A percentile compares a stretch with the other conserved stretches of the same genome.
Conservation (phyloP, 192 early-diverging fungal species). For the Diversispora eburnea region DNA sequence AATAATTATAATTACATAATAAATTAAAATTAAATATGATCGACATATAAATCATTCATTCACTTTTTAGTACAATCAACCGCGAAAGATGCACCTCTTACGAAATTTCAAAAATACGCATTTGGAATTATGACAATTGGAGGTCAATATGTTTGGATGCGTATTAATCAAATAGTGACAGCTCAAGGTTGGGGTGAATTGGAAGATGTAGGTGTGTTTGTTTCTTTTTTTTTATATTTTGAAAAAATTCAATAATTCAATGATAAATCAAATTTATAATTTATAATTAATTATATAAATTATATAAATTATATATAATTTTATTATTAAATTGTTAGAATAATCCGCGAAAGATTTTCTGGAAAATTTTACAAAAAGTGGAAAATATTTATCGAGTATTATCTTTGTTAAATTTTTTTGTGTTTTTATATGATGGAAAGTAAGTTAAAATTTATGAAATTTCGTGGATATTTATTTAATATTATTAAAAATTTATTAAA, state of each 20-base stretch:
- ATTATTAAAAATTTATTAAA: no score
- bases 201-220: constrained; percentile 38
- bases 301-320: not conserved
- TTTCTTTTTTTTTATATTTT: no score
- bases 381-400: constrained; percentile 60
- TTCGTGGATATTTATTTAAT: not conserved
- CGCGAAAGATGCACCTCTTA: constrained; percentile 55
- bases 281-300: not conserved
- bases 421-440: constrained; percentile 81
- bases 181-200: constrained; percentile 71
- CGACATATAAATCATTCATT: not conserved
- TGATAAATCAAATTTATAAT: not conserved
- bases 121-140: constrained; percentile 67
- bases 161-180: constrained; percentile 57
- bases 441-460: constrained; percentile 35
- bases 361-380: constrained; percentile 54
- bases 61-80: constrained; percentile 51
- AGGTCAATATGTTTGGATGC: constrained; percentile 68
- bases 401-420: constrained; percentile 76
- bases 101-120: constrained; percentile 52
- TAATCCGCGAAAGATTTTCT: constrained; percentile 49
- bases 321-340: constrained; percentile 31
- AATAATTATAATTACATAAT: no score
- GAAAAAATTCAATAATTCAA: no score
- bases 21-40: no score